Percentiles rank a stretch among this genome's conserved stretches.
These are phyloP conservation scores for Leccinum longicurvipes DNA, from an alignment of 768 basidiomycete genomes.

Conservation along the genomic window DNA sequence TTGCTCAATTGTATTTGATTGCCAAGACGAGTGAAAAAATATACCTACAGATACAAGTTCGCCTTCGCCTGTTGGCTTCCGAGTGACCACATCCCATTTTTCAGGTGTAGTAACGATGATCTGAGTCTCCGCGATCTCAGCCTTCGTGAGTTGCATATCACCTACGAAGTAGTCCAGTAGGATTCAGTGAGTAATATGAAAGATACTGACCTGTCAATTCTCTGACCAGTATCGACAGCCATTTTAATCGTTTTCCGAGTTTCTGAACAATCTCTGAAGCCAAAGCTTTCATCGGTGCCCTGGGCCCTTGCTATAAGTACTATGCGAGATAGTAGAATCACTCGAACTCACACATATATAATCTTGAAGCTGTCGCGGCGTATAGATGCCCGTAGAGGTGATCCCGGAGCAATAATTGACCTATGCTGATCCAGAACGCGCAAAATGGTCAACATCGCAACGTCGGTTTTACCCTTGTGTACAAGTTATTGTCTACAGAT, in stretches of 20 bases:
- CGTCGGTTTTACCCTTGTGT: constrained; percentile 94
- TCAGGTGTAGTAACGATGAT: constrained; percentile 99
- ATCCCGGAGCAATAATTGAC: constrained; percentile 25
- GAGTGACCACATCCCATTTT: constrained; percentile 99
- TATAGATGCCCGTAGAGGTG: constrained; percentile 48
- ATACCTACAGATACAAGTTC: constrained; percentile 83
- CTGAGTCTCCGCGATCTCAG: constrained; percentile 92
- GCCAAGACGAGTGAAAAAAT: background rate
- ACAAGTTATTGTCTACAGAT: constrained; percentile 3
- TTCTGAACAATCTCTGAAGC: constrained; percentile 95
- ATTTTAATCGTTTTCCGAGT: constrained; percentile 81
- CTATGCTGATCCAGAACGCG: constrained; percentile 80
- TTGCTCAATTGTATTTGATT: background rate
- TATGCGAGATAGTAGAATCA: background rate
- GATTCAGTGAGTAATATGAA: background rate
- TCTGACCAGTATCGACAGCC: constrained; percentile 82
- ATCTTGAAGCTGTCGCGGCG: constrained; percentile 82
- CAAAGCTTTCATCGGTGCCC: constrained; percentile 97
- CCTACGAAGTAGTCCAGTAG: constrained; percentile 33
- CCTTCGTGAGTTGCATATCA: constrained; percentile 96
- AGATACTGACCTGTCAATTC: constrained; percentile 76
- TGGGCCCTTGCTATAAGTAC: constrained; percentile 27
- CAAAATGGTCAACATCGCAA: constrained; percentile 91
- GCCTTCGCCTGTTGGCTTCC: constrained; percentile 95
- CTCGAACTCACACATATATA: constrained; percentile 78